A percentile compares a stretch with the other conserved stretches of the same genome.
phyloP scores from a whole-genome alignment of 768 basidiomycete species.

The Mycena kentingensis region DNA sequence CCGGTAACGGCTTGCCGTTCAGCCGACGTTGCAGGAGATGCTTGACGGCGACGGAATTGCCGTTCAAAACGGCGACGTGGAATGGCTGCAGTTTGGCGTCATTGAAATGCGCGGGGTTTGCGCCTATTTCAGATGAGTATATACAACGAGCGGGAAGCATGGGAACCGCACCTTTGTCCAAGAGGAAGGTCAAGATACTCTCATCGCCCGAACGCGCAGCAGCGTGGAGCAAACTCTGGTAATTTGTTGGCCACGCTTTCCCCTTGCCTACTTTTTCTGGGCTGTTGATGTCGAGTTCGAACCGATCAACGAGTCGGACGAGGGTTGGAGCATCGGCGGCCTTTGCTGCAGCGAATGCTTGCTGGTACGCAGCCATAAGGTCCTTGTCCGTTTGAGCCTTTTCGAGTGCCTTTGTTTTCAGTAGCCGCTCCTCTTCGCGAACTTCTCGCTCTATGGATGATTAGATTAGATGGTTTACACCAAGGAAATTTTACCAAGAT shows the following conservation, averaged over 20 bases:
- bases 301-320: conserved; percentile 29
- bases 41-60: conserved; percentile 36
- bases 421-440: conserved; percentile 35
- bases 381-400: conserved; percentile 28
- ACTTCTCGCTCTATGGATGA: conserved; percentile 33
- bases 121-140: conserved; percentile 28
- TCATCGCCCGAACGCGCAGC: conserved; percentile 37
- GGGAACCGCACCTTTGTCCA: conserved; percentile 35
- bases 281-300: conserved; percentile 35
- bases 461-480: neutral
- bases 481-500: conserved; percentile 39
- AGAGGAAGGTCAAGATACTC: conserved; percentile 33
- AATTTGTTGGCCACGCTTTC: conserved; percentile 23
- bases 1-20: conserved; percentile 29
- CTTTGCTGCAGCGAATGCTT: conserved; percentile 32
- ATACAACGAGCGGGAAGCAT: neutral
- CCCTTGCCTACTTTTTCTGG: conserved; percentile 29
- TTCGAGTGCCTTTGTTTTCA: conserved; percentile 27
- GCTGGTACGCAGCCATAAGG: conserved; percentile 27
- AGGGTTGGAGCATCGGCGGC: conserved; percentile 28
- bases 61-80: conserved; percentile 35
- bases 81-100: conserved; percentile 37
- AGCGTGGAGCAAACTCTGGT: conserved; percentile 38
- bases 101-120: conserved; percentile 33
- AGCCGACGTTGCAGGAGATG: conserved; percentile 35